Percentiles rank a stretch among this genome's conserved stretches.
phyloP scores from a whole-genome alignment of 495 filamentous ascomycete species.

The Lasiosphaeris hirsuta region DNA sequence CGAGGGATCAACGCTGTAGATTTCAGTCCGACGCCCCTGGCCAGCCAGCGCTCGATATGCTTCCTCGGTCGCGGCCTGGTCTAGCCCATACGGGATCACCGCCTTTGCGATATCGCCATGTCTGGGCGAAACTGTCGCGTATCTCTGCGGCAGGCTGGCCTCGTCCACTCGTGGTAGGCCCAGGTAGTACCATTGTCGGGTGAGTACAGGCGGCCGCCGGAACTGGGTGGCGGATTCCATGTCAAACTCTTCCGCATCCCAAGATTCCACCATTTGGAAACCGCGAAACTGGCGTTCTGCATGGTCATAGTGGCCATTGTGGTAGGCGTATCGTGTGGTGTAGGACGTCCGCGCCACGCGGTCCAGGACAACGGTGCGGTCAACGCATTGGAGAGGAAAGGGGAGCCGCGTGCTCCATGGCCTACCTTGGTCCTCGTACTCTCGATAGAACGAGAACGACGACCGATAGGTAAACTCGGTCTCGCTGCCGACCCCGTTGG shows the following conservation, averaged over 20 bases:
- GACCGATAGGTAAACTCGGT: conserved; percentile 19
- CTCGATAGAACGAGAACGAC: conserved; percentile 30
- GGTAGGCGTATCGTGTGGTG: conserved; percentile 27
- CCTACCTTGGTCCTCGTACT: conserved; percentile 21
- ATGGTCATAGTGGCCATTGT: conserved; percentile 37
- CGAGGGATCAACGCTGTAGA: no score
- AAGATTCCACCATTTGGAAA: conserved; percentile 24
- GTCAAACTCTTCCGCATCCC: conserved; percentile 21
- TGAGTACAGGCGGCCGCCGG: neutral
- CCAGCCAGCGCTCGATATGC: no score
- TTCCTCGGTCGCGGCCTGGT: no score
- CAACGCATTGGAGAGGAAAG: conserved; percentile 31
- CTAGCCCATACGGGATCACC: no score
- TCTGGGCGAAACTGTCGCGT: no score
- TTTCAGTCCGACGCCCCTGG: no score
- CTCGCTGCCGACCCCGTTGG: conserved; percentile 1
- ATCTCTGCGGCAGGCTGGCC: no score
- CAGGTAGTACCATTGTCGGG: neutral
- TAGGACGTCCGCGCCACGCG: conserved; percentile 12
- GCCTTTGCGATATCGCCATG: no score
- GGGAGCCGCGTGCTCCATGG: conserved; percentile 32
- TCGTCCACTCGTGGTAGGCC: neutral
- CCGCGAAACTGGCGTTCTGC: conserved; percentile 36
- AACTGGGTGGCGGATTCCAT: neutral
- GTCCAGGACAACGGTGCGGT: conserved; percentile 16